Conservation (phyloP, 306 rosid genomes). For the Hippophae tibetana region DNA sequence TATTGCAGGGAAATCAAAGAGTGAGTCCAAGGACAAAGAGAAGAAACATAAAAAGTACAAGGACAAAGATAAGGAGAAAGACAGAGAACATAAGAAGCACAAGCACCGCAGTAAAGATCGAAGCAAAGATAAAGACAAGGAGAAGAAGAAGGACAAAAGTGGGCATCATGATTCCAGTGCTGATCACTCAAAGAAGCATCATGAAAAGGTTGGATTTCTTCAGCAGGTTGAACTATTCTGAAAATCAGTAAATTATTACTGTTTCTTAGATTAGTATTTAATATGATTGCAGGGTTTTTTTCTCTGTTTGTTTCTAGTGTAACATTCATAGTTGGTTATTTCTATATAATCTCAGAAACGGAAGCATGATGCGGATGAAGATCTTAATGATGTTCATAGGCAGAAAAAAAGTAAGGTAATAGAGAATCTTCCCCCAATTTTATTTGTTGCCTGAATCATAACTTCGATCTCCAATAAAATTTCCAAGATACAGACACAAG, state of each 20-base stretch:
- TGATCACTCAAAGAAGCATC: conserved; percentile 85
- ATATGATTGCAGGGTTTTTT: neutral
- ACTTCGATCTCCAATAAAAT: neutral
- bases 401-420: conserved; percentile 99
- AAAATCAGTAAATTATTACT: neutral
- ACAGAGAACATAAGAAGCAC: conserved; percentile 90
- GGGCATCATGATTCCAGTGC: conserved; percentile 73
- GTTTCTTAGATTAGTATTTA: neutral
- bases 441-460: neutral
- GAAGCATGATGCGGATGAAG: conserved; percentile 98
- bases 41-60: conserved; percentile 84
- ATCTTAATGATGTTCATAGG: conserved; percentile 69
- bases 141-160: conserved; percentile 81
- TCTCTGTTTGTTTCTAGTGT: conserved; percentile 9
- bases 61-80: conserved; percentile 78
- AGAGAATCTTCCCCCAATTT: conserved; percentile 1
- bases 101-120: conserved; percentile 78
- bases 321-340: conserved; percentile 10
- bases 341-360: conserved; percentile 60
- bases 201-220: conserved; percentile 67
- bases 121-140: conserved; percentile 90
- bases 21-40: conserved; percentile 82
- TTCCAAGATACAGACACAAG: conserved; percentile 2
- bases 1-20: conserved; percentile 65
- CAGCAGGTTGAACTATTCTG: neutral